These are phyloP conservation scores for Macrotyloma uniflorum DNA, from an alignment of 306 rosid species.

Conservation along the genomic window DNA sequence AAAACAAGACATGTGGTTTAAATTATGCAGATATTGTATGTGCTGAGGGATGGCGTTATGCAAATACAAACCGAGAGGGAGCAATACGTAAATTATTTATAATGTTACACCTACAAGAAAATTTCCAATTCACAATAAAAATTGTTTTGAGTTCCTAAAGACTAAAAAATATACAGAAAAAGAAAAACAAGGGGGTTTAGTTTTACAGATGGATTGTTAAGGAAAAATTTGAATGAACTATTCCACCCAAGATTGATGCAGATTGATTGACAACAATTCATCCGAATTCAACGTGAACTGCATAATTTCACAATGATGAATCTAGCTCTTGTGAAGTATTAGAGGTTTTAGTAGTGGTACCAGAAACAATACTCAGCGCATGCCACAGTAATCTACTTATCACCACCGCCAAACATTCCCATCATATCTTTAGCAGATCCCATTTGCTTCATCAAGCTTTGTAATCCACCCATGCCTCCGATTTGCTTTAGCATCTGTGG, in stretches of 20 bases:
- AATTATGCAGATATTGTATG: too few relatives aligned
- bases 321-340: slow-evolving; percentile 10
- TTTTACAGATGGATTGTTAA: slow-evolving; percentile 28
- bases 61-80: too few relatives aligned
- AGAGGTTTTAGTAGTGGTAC: slow-evolving; percentile 4
- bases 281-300: slow-evolving; percentile 24
- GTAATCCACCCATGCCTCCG: slow-evolving; percentile 81
- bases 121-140: slow-evolving; percentile 22
- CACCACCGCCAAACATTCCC: slow-evolving; percentile 83
- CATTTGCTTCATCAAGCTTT: slow-evolving; percentile 90
- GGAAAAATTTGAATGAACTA: slow-evolving; percentile 14
- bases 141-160: slow-evolving; percentile 14
- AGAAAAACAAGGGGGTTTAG: slow-evolving; percentile 8
- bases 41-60: too few relatives aligned
- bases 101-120: slow-evolving; percentile 32
- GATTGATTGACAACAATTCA: slow-evolving; percentile 17
- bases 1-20: too few relatives aligned
- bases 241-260: slow-evolving; percentile 25
- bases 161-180: slow-evolving; percentile 41
- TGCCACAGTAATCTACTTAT: slow-evolving; percentile 36
- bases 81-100: not conserved
- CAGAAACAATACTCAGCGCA: slow-evolving; percentile 30
- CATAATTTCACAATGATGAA: slow-evolving; percentile 22
- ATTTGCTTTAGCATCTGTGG: slow-evolving; percentile 87
- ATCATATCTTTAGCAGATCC: slow-evolving; percentile 83